Evolutionary conservation across 163 green algal species (phyloP).

Genomic region (Scenedesmus sp.): DNA sequence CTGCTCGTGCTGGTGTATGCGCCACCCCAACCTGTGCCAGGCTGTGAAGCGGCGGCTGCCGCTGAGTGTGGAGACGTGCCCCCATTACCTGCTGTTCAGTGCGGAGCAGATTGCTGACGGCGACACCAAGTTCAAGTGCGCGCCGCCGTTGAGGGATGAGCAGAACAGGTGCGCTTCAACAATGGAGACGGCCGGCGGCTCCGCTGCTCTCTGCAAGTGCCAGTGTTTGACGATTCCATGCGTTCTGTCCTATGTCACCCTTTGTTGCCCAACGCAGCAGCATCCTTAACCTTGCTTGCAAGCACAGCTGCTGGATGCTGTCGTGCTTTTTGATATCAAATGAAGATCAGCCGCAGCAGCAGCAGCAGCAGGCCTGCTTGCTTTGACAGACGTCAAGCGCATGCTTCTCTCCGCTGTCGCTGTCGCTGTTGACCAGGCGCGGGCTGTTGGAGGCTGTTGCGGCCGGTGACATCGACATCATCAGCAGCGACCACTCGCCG

Average conservation of each 20-base stretch:
- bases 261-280: no score
- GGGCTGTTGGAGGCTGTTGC: conserved; percentile 65
- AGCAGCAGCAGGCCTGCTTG: no score
- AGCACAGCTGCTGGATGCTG: no score
- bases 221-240: no score
- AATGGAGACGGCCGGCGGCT: no score
- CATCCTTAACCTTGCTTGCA: no score
- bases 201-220: background rate
- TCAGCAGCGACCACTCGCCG: conserved; percentile 95
- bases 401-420: conserved; percentile 54
- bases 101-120: conserved; percentile 81
- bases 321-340: background rate
- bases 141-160: conserved; percentile 76
- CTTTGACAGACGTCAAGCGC: no score
- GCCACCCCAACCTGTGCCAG: no score
- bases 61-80: conserved; percentile 92
- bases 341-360: background rate
- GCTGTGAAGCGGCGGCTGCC: conserved; percentile 74
- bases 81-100: conserved; percentile 95
- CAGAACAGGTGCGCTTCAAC: background rate
- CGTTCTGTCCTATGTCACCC: no score
- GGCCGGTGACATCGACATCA: conserved; percentile 79
- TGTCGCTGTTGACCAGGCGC: background rate
- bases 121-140: conserved; percentile 90
- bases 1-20: background rate